phyloP scores from a whole-genome alignment of 2,329 filamentous ascomycete species.

The Aspergillus vadensis region DNA sequence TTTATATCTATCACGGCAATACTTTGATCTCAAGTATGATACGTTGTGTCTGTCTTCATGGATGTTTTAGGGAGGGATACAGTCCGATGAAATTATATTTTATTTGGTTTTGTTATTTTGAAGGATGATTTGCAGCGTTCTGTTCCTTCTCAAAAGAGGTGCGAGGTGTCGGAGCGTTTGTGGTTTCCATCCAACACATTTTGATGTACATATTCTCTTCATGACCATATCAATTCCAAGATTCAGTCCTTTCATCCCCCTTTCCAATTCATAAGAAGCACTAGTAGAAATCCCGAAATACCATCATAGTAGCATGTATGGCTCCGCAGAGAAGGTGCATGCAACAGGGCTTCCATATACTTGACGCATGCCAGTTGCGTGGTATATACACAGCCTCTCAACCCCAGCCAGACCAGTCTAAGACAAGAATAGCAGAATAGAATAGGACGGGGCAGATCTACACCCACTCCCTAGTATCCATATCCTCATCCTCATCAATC shows the following conservation, averaged over 20 bases:
- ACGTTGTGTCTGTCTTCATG: background rate
- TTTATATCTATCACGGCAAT: slow-evolving; percentile 9
- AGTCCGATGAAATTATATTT: background rate
- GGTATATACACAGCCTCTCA: too few relatives aligned
- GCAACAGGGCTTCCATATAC: background rate
- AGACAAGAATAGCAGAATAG: too few relatives aligned
- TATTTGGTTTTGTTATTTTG: slow-evolving; percentile 6
- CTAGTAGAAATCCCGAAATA: too few relatives aligned
- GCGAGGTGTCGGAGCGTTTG: slow-evolving; percentile 27
- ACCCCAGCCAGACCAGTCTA: too few relatives aligned
- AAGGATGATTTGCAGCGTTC: slow-evolving; percentile 17
- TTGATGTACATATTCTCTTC: slow-evolving; percentile 22
- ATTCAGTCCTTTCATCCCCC: background rate
- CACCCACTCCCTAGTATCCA: too few relatives aligned
- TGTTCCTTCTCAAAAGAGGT: slow-evolving; percentile 16
- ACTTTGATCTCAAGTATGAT: background rate
- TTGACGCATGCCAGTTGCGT: background rate
- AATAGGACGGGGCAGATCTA: too few relatives aligned
- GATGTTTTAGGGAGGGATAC: background rate
- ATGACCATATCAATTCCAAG: slow-evolving; percentile 8
- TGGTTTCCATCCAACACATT: slow-evolving; percentile 12
- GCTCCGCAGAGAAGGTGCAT: too few relatives aligned
- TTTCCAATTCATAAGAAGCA: too few relatives aligned
- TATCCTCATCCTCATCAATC: background rate
- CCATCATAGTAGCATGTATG: too few relatives aligned